Evolutionary conservation across 2,329 filamentous ascomycete species (phyloP).

Genomic region (Scytalidium sp.): DNA sequence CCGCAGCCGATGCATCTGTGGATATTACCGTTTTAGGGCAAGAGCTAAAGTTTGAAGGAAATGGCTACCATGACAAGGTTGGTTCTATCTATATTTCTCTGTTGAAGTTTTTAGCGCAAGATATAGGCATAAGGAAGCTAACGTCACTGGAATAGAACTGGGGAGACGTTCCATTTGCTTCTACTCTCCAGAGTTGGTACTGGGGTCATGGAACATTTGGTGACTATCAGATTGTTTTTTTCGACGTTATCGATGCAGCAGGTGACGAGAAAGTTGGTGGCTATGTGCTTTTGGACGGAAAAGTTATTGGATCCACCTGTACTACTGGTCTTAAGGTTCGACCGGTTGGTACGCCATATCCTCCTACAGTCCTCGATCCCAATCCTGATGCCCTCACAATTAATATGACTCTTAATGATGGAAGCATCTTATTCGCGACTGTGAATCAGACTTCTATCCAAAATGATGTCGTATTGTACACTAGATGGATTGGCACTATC

Average conservation of each 20-base stretch:
- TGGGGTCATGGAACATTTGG: slow-evolving; percentile 2
- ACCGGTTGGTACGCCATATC: slow-evolving; percentile 1
- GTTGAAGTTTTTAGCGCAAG: no score
- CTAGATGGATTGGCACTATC: slow-evolving; percentile 3
- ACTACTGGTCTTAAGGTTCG: not conserved
- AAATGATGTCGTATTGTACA: not conserved
- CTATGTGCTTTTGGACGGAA: not conserved
- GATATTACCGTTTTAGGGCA: not conserved
- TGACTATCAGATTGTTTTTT: slow-evolving; percentile 1
- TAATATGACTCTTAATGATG: slow-evolving; percentile 3
- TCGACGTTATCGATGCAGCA: not conserved
- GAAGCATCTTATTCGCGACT: not conserved
- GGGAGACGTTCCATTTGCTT: not conserved
- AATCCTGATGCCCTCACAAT: not conserved
- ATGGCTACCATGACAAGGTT: slow-evolving; percentile 4
- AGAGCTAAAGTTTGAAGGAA: not conserved
- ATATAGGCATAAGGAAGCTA: not conserved
- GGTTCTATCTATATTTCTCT: not conserved
- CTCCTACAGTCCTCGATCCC: slow-evolving; percentile 1
- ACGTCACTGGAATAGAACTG: not conserved
- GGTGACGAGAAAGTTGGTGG: not conserved
- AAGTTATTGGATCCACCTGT: slow-evolving; percentile 1
- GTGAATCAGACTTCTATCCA: not conserved
- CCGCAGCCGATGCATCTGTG: slow-evolving; percentile 1
- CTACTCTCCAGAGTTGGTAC: slow-evolving; percentile 1